phyloP scores from a whole-genome alignment of 306 rosid genomes.

The Vicia faba region DNA sequence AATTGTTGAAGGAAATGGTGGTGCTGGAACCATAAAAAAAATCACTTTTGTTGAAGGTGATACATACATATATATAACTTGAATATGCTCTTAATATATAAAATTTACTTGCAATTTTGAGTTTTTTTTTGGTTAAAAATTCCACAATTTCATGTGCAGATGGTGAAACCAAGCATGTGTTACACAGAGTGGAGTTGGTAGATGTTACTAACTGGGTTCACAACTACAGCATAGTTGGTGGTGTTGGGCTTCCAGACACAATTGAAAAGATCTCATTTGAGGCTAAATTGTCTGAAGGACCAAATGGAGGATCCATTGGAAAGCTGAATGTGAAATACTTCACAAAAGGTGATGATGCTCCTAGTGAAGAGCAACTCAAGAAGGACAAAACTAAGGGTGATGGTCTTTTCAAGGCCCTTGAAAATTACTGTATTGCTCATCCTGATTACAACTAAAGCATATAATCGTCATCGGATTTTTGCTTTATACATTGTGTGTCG shows the following conservation, averaged over 20 bases:
- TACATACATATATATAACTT: not conserved
- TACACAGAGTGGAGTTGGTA: constrained; percentile 39
- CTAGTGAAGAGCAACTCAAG: constrained; percentile 34
- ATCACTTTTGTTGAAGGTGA: constrained; percentile 36
- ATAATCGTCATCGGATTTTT: not conserved
- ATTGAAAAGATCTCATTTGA: constrained; percentile 45
- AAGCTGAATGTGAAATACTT: constrained; percentile 25
- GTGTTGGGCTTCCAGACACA: constrained; percentile 27
- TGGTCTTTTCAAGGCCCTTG: constrained; percentile 47
- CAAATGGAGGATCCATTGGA: constrained; percentile 43
- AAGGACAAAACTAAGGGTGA: constrained; percentile 41
- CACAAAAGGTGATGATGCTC: constrained; percentile 37
- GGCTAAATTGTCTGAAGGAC: constrained; percentile 32
- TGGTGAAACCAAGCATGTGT: constrained; percentile 32
- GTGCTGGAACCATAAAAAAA: constrained; percentile 48
- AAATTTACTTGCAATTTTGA: too few relatives aligned
- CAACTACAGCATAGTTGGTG: constrained; percentile 45
- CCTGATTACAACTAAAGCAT: constrained; percentile 31
- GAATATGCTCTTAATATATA: too few relatives aligned
- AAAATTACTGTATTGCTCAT: constrained; percentile 45
- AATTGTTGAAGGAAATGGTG: constrained; percentile 43
- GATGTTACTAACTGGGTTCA: constrained; percentile 34
- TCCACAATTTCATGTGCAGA: not conserved
- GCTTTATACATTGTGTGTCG: not conserved
- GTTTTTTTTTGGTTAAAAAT: too few relatives aligned